Base-by-base conservation (phyloP, 2,329 filamentous ascomycete genomes). In the Ustilaginoidea virens region DNA sequence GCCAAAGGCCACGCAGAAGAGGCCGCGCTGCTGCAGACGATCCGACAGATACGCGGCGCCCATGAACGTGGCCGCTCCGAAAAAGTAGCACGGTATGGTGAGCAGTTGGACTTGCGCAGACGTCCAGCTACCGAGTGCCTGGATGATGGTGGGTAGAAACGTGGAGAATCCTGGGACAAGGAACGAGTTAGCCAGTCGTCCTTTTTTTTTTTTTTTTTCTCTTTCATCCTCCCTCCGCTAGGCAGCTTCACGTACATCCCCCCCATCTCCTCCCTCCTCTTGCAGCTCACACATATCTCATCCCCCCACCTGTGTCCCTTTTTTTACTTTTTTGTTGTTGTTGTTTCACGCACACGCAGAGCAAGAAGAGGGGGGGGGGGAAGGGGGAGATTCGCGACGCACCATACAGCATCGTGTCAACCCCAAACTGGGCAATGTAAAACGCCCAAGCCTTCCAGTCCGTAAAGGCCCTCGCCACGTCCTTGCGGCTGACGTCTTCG, bases 391-490 rank as follows among this genome's bases (percentile, higher is more conserved):
- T 10, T 10, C 8, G 8, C 5, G 13, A 38, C 47, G 33, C 21
- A 54, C 63, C 61, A 43, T 86, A 86, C 0, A 86, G 60, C 69
- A 85, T 79, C 1, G 74, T 80, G 42, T 83, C 77, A 11, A 66
- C 63, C 4, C 78, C 76, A 44, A 85, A 85, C 46, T 82, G 76
- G 5, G 61, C 76, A 21, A 71, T 48, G 37, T 65, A 74, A 46
- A 83, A 83, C 1, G 64, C 53, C 62, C 74, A 82, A 15, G 81
- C 69, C 46, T 79, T 83, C 77, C 77, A 83, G 49, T 87, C 80
- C 37, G 59, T 64, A 34, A 80, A 69, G 0, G 74, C 77, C 31
- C 66, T 67, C 37, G 62, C 55, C 43, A 81, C 75, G 42, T 86
- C 80, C 7, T 53, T 47, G 52, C 65, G 69, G 39, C 48, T 55